These are phyloP conservation scores for Juncus inflexus DNA, from an alignment of 176 grass and related monocot species.

Conservation along the genomic window DNA sequence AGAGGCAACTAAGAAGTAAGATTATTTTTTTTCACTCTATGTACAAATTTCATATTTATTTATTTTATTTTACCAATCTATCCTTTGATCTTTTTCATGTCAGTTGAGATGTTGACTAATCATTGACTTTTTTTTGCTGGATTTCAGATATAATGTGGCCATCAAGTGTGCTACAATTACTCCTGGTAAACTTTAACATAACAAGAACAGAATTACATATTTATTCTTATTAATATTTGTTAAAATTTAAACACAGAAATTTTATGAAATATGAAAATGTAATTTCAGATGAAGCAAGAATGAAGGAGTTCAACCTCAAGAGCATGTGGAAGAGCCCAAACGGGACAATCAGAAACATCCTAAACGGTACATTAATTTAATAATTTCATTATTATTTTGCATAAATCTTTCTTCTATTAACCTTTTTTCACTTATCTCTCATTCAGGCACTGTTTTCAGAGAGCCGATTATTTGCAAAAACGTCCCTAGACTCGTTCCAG, in stretches of 20 bases:
- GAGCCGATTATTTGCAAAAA: conserved; percentile 98
- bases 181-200: conserved; percentile 54
- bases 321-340: conserved; percentile 94
- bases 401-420: conserved; percentile 23
- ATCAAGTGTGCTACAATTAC: conserved; percentile 98
- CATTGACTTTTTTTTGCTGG: conserved; percentile 12
- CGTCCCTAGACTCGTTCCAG: conserved; percentile 83
- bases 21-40: conserved; percentile 12
- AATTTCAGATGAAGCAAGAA: conserved; percentile 58
- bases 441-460: conserved; percentile 86
- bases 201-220: conserved; percentile 9
- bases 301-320: conserved; percentile 90
- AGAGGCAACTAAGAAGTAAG: conserved; percentile 92
- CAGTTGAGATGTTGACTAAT: conserved; percentile 7
- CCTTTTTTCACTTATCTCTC: conserved; percentile 2
- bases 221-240: conserved; percentile 10
- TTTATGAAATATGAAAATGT: too few relatives aligned
- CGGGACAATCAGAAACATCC: conserved; percentile 95
- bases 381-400: not conserved
- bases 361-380: conserved; percentile 48
- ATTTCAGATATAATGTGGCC: conserved; percentile 89
- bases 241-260: not conserved
- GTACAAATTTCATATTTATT: not conserved
- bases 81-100: not conserved
- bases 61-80: not conserved